Percentiles rank a stretch among this genome's conserved stretches.
phyloP scores from a whole-genome alignment of 176 grass and related monocot genomes.

The Oryza nivara region DNA sequence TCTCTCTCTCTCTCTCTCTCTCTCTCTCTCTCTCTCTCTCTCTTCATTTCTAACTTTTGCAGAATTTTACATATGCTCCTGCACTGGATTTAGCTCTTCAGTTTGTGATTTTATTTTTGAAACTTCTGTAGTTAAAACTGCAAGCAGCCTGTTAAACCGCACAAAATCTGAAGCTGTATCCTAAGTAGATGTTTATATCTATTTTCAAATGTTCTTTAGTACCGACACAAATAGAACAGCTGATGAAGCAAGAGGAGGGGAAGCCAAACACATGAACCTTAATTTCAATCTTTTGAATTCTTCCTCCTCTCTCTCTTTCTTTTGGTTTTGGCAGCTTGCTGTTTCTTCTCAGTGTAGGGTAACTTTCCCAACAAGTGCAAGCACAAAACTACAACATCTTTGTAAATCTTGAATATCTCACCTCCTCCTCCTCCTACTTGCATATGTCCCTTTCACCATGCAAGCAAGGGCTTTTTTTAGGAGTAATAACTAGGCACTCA shows the following conservation, averaged over 20 bases:
- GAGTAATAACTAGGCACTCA: constrained; percentile 11
- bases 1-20: neutral
- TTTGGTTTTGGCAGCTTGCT: constrained; percentile 44
- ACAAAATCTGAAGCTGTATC: neutral
- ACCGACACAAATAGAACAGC: neutral
- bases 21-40: neutral
- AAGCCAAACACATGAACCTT: constrained; percentile 23
- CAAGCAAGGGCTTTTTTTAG: constrained; percentile 3
- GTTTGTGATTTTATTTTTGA: neutral
- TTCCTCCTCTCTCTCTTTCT: neutral
- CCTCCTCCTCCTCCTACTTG: constrained; percentile 12
- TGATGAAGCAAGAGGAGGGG: constrained; percentile 2
- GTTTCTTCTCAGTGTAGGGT: constrained; percentile 31
- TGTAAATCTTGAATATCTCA: constrained; percentile 42
- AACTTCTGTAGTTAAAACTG: neutral
- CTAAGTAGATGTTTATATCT: neutral
- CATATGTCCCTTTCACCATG: constrained; percentile 25
- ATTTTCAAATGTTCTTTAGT: neutral
- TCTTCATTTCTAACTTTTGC: neutral
- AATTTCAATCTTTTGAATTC: constrained; percentile 37
- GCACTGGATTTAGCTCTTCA: neutral
- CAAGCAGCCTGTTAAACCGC: neutral
- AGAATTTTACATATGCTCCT: constrained; percentile 11
- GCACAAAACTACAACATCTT: constrained; percentile 30
- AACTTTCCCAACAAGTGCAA: constrained; percentile 48